Percentiles rank a stretch among this genome's conserved stretches.
phyloP scores from a whole-genome alignment of 208 protist species.

The Trypanosoma melophagium region DNA sequence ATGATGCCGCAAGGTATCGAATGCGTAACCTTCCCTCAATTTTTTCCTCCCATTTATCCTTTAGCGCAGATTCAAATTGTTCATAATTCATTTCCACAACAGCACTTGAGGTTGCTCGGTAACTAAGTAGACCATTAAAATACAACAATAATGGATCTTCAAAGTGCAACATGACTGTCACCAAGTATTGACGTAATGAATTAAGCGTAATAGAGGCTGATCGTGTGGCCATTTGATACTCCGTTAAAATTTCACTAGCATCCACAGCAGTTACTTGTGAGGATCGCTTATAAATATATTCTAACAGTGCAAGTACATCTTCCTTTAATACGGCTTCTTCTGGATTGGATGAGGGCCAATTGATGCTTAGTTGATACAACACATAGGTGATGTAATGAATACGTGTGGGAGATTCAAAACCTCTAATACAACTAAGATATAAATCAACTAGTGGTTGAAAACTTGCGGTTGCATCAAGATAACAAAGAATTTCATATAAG shows the following conservation, averaged over 20 bases:
- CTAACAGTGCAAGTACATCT: conserved; percentile 71
- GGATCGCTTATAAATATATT: conserved; percentile 75
- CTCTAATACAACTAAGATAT: conserved; percentile 81
- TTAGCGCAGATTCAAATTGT: conserved; percentile 53
- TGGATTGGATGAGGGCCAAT: conserved; percentile 80
- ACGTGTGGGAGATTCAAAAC: conserved; percentile 76
- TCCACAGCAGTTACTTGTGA: conserved; percentile 56
- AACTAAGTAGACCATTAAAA: conserved; percentile 73
- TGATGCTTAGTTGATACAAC: conserved; percentile 80
- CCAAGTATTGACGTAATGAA: conserved; percentile 73
- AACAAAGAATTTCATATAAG: conserved; percentile 89
- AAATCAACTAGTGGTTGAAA: conserved; percentile 57
- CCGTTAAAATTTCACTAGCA: conserved; percentile 55
- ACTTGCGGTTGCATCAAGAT: conserved; percentile 63
- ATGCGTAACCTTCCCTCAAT: conserved; percentile 59
- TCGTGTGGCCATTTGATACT: conserved; percentile 81
- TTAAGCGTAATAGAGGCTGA: conserved; percentile 69
- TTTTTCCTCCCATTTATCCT: conserved; percentile 58
- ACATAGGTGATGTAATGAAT: conserved; percentile 85
- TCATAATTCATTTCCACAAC: conserved; percentile 70
- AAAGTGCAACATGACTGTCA: conserved; percentile 69
- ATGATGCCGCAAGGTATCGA: conserved; percentile 60
- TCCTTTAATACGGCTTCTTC: conserved; percentile 51
- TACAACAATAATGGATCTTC: conserved; percentile 81
- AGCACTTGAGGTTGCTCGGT: conserved; percentile 35